Conservation (phyloP, 1,284 basidiomycete genomes). For the Puccinia triticina region DNA sequence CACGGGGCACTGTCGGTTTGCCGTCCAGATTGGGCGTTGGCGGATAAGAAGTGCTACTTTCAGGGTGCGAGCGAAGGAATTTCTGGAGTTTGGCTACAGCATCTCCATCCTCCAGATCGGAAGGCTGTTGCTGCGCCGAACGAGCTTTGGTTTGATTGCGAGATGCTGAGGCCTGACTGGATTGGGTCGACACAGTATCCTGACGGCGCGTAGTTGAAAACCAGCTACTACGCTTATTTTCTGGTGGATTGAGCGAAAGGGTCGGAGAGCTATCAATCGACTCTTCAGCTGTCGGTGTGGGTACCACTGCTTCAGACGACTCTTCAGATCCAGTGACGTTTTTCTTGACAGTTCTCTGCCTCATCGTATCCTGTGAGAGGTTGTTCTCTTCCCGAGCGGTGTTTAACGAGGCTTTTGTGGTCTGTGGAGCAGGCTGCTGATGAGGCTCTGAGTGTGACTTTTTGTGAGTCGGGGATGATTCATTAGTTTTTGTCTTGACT, state of each 20-base stretch:
- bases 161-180: constrained; percentile 29
- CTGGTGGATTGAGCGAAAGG: constrained; percentile 1
- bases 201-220: constrained; percentile 45
- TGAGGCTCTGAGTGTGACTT: constrained; percentile 19
- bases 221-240: constrained; percentile 48
- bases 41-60: not conserved
- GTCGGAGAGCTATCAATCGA: not conserved
- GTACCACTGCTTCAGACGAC: not conserved
- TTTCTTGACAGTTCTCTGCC: constrained; percentile 23
- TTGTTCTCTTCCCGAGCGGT: constrained; percentile 1
- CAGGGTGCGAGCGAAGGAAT: constrained; percentile 29
- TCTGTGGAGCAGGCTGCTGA: not conserved
- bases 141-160: not conserved
- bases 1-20: not conserved
- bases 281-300: not conserved
- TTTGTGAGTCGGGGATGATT: constrained; percentile 13
- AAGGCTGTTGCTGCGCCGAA: not conserved
- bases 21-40: constrained; percentile 12
- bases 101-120: constrained; percentile 42
- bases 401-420: constrained; percentile 2
- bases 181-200: constrained; percentile 31
- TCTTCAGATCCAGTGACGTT: not conserved
- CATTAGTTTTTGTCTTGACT: not conserved
- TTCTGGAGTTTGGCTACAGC: constrained; percentile 42
- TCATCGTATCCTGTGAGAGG: constrained; percentile 18